phyloP scores from a whole-genome alignment of 495 filamentous ascomycete species.

The Saxophila tyrrhenica region DNA sequence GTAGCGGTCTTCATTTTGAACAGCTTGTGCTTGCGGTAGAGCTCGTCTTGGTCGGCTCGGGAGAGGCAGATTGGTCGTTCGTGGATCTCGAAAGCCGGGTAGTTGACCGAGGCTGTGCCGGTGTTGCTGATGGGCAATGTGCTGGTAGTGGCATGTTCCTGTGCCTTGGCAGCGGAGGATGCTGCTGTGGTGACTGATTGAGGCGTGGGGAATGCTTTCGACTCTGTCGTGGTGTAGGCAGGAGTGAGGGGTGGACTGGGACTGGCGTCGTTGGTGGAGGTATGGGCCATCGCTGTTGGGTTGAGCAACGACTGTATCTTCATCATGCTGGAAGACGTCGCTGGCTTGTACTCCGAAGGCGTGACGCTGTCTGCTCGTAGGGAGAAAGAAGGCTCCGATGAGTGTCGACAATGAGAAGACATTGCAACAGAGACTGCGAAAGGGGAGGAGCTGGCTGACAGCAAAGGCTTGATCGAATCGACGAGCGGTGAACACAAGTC shows the following conservation, averaged over 20 bases:
- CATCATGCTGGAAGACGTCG: background rate
- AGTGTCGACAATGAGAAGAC: background rate
- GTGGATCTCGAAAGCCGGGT: conserved; percentile 12
- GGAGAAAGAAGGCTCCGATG: background rate
- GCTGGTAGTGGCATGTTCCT: conserved; percentile 13
- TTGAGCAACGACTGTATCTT: background rate
- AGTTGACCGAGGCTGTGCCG: conserved; percentile 6
- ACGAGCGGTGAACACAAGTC: conserved; percentile 8
- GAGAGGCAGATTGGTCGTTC: conserved; percentile 8
- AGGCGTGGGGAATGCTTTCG: conserved; percentile 5
- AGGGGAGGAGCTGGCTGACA: background rate
- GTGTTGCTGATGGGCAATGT: conserved; percentile 12
- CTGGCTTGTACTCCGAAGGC: background rate
- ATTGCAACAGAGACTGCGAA: background rate
- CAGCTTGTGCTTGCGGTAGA: conserved; percentile 43
- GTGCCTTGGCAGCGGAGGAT: conserved; percentile 1
- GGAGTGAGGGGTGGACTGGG: conserved; percentile 11
- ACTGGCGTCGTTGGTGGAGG: background rate
- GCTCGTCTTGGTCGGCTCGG: conserved; percentile 35
- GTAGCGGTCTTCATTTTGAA: conserved; percentile 53
- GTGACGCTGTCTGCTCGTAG: background rate
- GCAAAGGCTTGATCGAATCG: background rate
- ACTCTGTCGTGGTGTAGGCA: conserved; percentile 3
- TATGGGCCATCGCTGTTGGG: background rate
- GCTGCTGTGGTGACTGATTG: background rate